Percentiles rank a stretch among this genome's conserved stretches.
These are phyloP conservation scores for Pharnaceum exiguum DNA, from an alignment of 148 eudicot species.

Conservation along the genomic window DNA sequence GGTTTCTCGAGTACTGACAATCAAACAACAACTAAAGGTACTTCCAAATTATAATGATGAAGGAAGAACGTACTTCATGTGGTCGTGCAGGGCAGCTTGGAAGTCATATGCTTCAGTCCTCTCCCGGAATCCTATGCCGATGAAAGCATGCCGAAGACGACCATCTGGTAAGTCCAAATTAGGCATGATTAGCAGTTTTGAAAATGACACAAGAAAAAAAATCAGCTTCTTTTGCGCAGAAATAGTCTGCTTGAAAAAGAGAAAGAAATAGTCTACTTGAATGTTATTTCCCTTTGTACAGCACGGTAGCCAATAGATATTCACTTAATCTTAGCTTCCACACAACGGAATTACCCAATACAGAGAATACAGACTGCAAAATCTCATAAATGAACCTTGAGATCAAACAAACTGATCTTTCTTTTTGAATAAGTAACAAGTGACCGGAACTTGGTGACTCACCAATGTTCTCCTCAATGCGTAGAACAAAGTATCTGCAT, in stretches of 20 bases:
- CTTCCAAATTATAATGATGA: not conserved
- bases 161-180: slow-evolving; percentile 49
- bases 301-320: not conserved
- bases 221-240: not conserved
- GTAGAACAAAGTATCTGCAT: slow-evolving; percentile 97
- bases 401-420: not conserved
- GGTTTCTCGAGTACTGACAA: not conserved
- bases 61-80: slow-evolving; percentile 68
- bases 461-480: slow-evolving; percentile 91
- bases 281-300: too few species aligned
- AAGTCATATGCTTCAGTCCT: slow-evolving; percentile 94
- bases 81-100: slow-evolving; percentile 99
- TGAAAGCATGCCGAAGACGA: slow-evolving; percentile 93
- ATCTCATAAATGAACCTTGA: not conserved
- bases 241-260: not conserved
- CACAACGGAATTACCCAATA: too few species aligned
- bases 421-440: not conserved
- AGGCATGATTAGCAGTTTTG: not conserved
- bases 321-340: too few species aligned
- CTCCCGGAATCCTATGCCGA: slow-evolving; percentile 94
- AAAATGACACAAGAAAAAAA: not conserved
- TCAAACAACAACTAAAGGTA: not conserved
- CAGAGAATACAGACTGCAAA: too few species aligned
- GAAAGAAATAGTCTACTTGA: too few species aligned
- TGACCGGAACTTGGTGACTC: slow-evolving; percentile 16